A percentile compares a stretch with the other conserved stretches of the same genome.
Conservation (phyloP, 2,329 filamentous ascomycete genomes). For the Colletotrichum incanum region DNA sequence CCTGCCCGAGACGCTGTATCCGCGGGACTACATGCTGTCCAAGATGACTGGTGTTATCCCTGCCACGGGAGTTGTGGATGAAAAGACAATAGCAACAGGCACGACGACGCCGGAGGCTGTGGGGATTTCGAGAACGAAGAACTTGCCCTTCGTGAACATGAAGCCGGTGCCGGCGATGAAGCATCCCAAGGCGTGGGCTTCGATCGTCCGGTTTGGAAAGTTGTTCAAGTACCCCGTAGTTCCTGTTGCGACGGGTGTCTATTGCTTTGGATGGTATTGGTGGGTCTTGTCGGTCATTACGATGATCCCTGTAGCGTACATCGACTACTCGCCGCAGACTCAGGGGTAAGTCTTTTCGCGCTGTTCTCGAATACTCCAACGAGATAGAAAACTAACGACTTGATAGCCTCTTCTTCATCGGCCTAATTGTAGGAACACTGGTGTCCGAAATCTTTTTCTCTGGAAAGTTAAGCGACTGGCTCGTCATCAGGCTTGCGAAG, state of each 20-base stretch:
- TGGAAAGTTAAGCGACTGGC: conserved; percentile 66
- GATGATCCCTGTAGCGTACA: conserved; percentile 67
- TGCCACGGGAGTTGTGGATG: conserved; percentile 27
- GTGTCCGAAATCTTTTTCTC: conserved; percentile 67
- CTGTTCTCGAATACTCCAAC: background rate
- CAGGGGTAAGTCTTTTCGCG: conserved; percentile 56
- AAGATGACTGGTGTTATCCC: background rate
- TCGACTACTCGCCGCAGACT: conserved; percentile 61
- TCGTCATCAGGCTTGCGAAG: conserved; percentile 63
- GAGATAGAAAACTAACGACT: background rate
- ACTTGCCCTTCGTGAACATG: conserved; percentile 61
- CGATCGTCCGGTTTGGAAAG: conserved; percentile 61
- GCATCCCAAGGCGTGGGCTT: conserved; percentile 66
- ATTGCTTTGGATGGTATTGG: conserved; percentile 71
- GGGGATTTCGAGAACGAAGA: conserved; percentile 56
- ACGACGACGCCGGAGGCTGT: conserved; percentile 39
- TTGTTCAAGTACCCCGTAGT: conserved; percentile 64
- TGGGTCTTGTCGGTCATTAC: conserved; percentile 69
- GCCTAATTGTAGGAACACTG: conserved; percentile 67
- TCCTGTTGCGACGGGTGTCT: conserved; percentile 62
- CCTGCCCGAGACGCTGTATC: conserved; percentile 71
- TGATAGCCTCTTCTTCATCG: conserved; percentile 64
- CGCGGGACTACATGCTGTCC: conserved; percentile 64
- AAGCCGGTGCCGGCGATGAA: conserved; percentile 63
- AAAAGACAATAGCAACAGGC: conserved; percentile 38